Evolutionary conservation across 768 basidiomycete species (phyloP), one percentile per base, ranked within the genome.

Genomic region (Leucogyrophana mollusca): DNA sequence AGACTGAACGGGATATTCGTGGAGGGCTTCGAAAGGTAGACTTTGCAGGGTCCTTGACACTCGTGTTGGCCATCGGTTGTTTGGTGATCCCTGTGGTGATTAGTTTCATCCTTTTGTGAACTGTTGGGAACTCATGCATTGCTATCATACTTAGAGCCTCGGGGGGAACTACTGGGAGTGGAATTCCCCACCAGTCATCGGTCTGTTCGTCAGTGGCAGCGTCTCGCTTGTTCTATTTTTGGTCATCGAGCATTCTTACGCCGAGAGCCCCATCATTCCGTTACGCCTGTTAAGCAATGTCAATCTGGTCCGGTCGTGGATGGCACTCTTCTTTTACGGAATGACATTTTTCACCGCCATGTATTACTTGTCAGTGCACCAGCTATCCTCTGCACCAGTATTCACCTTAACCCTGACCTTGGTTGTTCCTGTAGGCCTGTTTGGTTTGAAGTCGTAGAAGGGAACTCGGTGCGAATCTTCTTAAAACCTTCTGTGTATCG

Each of bases 391-490:
- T 33, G 9, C 32, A n/a, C 9, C 32, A 9, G 27, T 30, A 6
- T 30, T 13, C 27, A 30, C 13, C 27, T 30, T 30, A 13, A 30
- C 6, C 13, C 7, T 30, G 7, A 7, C 27, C 7, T 13, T 13
- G 27, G 13, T 7, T 30, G 27, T 13, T 16, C 16, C 35, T 21
- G 16, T n/a, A 37, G 35, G n/a, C 35, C 35, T 16, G 35, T 37
- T 37, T 37, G 35, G 35, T 37, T 37, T 21, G 35, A 37, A 37
- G 35, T 37, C n/a, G 35, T 37, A 21, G 35, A 37, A 16, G 35
- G 8, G 16, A 8, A 37, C 16, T 16, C 35, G n/a, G 35, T 37
- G 9, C 9, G 35, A 8, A 16, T 16, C n/a, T 21, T 16, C n/a
- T n/a, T n/a, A n/a, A n/a, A n/a, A n/a, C n/a, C n/a, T n/a, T n/a